Evolutionary conservation across 164 flowering plant species (phyloP).

Genomic region (Kingdonia uniflora): DNA sequence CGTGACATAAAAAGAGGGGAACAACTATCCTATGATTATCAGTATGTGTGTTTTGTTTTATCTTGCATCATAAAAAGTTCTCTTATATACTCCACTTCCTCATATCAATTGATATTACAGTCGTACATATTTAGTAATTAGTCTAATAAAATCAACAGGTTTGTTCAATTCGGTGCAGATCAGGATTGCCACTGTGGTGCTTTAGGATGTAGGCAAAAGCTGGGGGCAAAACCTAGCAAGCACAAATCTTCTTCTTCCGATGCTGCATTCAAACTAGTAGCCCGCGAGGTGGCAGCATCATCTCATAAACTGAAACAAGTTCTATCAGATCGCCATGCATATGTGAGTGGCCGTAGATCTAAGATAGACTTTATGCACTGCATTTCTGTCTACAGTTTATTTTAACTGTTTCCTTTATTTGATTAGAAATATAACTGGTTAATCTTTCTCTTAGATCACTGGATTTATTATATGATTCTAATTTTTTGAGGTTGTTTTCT

Average conservation of each 20-base stretch:
- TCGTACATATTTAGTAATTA: no score
- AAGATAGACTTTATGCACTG: no score
- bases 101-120: neutral
- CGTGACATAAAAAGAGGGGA: conserved; percentile 78
- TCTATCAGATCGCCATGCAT: conserved; percentile 25
- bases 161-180: conserved; percentile 99
- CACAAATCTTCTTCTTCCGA: conserved; percentile 58
- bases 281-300: conserved; percentile 47
- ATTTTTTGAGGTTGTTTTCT: neutral
- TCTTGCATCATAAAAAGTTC: neutral
- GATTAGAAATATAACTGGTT: no score
- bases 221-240: conserved; percentile 81
- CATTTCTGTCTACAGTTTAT: neutral
- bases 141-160: conserved; percentile 65
- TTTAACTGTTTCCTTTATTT: no score
- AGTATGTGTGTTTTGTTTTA: conserved; percentile 34
- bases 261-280: conserved; percentile 56
- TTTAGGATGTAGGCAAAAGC: conserved; percentile 62
- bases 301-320: conserved; percentile 41
- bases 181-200: conserved; percentile 98
- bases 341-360: conserved; percentile 4
- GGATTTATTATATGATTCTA: neutral
- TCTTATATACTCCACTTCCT: neutral
- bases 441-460: no score
- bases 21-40: conserved; percentile 93